Conservation (phyloP, 2,329 filamentous ascomycete species). For the Fusarium guadeloupense region DNA sequence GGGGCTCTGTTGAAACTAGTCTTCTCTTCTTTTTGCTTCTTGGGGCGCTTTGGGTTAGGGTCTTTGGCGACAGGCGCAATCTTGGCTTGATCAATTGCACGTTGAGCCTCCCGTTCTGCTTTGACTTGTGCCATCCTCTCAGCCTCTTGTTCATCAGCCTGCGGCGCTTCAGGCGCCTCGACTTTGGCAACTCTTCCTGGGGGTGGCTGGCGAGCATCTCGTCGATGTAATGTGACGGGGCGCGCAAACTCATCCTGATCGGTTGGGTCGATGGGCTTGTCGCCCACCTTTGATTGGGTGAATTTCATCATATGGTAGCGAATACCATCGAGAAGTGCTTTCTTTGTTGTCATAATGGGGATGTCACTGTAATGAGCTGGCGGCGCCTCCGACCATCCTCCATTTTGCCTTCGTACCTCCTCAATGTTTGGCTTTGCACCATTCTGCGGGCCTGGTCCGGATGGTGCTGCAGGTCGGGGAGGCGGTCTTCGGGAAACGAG, state of each 20-base stretch:
- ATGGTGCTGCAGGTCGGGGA: slow-evolving; percentile 38
- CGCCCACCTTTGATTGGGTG: slow-evolving; percentile 62
- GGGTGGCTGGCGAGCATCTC: slow-evolving; percentile 78
- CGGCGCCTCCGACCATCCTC: slow-evolving; percentile 67
- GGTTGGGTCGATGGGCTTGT: slow-evolving; percentile 73
- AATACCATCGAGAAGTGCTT: slow-evolving; percentile 78
- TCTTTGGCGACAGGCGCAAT: slow-evolving; percentile 85
- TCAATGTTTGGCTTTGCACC: slow-evolving; percentile 51
- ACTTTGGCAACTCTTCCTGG: slow-evolving; percentile 72
- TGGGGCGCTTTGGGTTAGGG: slow-evolving; percentile 57
- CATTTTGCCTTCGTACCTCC: slow-evolving; percentile 56
- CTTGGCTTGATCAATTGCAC: slow-evolving; percentile 87
- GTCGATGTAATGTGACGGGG: slow-evolving; percentile 87
- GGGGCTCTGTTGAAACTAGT: slow-evolving; percentile 88
- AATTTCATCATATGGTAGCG: slow-evolving; percentile 91
- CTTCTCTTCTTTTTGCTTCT: slow-evolving; percentile 83
- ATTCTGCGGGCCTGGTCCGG: slow-evolving; percentile 38
- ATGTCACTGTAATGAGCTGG: slow-evolving; percentile 61
- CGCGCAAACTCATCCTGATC: slow-evolving; percentile 83
- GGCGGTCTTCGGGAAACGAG: slow-evolving; percentile 65
- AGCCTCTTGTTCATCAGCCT: slow-evolving; percentile 65
- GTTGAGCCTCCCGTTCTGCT: slow-evolving; percentile 84
- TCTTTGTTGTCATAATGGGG: slow-evolving; percentile 85
- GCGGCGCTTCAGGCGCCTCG: slow-evolving; percentile 57
- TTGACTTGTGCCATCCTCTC: slow-evolving; percentile 74